These are phyloP conservation scores for Colletotrichum siamense DNA, from an alignment of 2,329 filamentous ascomycete species.

Conservation along the genomic window DNA sequence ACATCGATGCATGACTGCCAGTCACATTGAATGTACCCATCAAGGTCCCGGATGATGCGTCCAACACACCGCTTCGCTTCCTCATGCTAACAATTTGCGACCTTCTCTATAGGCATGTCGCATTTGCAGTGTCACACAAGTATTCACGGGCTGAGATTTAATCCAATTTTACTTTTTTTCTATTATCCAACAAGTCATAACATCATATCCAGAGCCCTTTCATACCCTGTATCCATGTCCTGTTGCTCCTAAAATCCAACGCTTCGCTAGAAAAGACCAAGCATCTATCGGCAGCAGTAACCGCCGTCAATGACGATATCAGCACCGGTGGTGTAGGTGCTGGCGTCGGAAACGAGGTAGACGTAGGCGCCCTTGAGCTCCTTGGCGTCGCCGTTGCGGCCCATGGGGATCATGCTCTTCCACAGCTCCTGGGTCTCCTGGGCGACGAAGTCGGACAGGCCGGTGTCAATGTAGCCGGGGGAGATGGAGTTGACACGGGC, in stretches of 20 bases:
- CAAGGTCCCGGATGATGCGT: background rate
- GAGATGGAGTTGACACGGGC: conserved; percentile 71
- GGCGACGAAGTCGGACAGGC: conserved; percentile 70
- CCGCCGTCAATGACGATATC: conserved; percentile 78
- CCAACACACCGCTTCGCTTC: background rate
- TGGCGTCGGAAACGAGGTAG: conserved; percentile 77
- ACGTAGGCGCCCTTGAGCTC: conserved; percentile 82
- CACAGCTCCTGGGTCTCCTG: conserved; percentile 73
- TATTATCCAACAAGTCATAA: background rate
- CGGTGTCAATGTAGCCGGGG: conserved; percentile 72
- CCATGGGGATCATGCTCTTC: conserved; percentile 78
- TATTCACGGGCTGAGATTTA: background rate
- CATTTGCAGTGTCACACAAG: background rate
- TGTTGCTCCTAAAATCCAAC: background rate
- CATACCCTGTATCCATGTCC: background rate
- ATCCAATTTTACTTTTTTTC: background rate
- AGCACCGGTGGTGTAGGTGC: conserved; percentile 75
- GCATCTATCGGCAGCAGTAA: conserved; percentile 55
- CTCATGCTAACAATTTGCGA: background rate
- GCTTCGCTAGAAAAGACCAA: background rate
- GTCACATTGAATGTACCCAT: background rate
- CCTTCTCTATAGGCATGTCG: background rate
- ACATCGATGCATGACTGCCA: background rate
- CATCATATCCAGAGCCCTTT: conserved; percentile 9
- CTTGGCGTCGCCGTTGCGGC: conserved; percentile 68